Base-by-base conservation (phyloP, 495 filamentous ascomycete genomes). In the Baudoinia panamericana region DNA sequence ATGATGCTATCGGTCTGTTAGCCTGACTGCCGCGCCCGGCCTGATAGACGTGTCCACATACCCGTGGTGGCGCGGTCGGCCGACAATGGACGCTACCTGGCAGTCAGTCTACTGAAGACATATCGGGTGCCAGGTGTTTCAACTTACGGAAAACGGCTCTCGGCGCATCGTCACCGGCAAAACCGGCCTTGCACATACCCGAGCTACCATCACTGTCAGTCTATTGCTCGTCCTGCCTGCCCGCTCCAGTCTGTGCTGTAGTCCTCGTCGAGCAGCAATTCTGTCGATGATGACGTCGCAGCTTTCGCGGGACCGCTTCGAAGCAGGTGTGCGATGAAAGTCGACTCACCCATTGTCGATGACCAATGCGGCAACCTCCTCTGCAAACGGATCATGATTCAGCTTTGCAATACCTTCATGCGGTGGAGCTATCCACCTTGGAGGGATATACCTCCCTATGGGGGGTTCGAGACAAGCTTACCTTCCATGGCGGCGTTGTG, bases 121-220 rank as follows among this genome's bases (percentile, higher is more conserved):
- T 4, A 15, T 16, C 30, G 5, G 5, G 16, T 15, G 36, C 10
- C 22, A 28, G 22, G n/a, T 39, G 36, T 28, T 29, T 39, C n/a
- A 36, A 95, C 90, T 93, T 83, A 97, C 90, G 90, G 79, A 97
- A 97, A 61, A 97, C 90, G 68, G 90, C 90, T 72, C 90, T 77
- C 57, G 90, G 90, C 69, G 90, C 90, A 86, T 97, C 90, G 63
- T 97, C 90, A 87, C 90, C 90, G 72, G 90, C 90, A 71, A 97
- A 97, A 84, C 90, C 90, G 82, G 90, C 90, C 75, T 97, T 97
- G 72, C 90, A 97, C 90, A 97, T 97, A 78, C 90, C 90, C 67
- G 90, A 97, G 75, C 90, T 97, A 65, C 20, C 59, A 30, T 45
- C 23, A n/a, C 18, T 42, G 36, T 45, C 40, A 49, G 45, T 41